These are phyloP conservation scores for Pseudogymnoascus sp. DNA, from an alignment of 2,329 filamentous ascomycete species.

Conservation along the genomic window DNA sequence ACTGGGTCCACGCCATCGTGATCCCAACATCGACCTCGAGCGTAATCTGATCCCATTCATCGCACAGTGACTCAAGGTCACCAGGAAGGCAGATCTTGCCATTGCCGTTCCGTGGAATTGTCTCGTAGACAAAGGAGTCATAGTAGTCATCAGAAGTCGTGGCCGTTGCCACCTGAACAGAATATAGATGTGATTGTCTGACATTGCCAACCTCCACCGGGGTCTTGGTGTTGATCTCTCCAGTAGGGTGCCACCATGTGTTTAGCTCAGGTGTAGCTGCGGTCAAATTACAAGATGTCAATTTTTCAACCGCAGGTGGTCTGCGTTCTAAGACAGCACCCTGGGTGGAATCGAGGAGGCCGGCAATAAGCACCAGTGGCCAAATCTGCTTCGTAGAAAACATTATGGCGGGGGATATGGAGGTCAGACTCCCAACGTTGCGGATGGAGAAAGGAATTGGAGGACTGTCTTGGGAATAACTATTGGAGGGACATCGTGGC, in stretches of 20 bases:
- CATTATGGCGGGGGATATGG: neutral
- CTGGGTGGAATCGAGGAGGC: neutral
- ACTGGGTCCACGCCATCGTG: conserved; percentile 32
- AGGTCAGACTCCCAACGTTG: neutral
- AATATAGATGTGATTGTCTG: conserved; percentile 21
- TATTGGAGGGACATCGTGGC: neutral
- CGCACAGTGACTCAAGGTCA: conserved; percentile 17
- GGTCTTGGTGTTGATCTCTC: conserved; percentile 20
- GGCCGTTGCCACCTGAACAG: conserved; percentile 17
- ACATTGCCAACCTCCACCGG: conserved; percentile 18
- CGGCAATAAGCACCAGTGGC: neutral
- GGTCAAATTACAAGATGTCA: neutral
- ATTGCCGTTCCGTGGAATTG: conserved; percentile 31
- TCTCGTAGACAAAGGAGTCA: conserved; percentile 31
- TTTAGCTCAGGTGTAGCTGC: neutral
- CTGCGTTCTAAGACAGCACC: neutral
- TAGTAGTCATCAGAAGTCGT: conserved; percentile 16
- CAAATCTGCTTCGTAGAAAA: neutral
- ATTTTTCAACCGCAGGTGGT: neutral
- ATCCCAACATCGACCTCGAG: conserved; percentile 27
- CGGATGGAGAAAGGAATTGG: neutral
- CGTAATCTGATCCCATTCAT: conserved; percentile 24
- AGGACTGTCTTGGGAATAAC: neutral
- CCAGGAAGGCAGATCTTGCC: conserved; percentile 23
- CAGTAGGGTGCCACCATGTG: conserved; percentile 21